Evolutionary conservation across 805 yeast genomes (phyloP), one percentile per base, ranked within the genome.

Genomic region (Barnettozyma salicaria): DNA sequence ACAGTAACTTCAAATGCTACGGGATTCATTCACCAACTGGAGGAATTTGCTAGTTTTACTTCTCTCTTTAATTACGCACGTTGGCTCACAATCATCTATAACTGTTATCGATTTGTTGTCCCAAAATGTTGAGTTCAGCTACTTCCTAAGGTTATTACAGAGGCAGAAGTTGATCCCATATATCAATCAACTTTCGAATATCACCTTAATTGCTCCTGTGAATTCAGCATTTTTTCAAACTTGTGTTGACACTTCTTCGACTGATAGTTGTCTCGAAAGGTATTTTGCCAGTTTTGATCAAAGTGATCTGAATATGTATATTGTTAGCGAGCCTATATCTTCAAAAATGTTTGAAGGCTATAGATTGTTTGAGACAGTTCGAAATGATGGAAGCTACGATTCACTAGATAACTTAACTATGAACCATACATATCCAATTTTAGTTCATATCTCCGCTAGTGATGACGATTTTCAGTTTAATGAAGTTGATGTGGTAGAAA

Each of bases 201-300:
- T 80, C 40, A 84, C 95, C 0, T 58, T 86, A n/a, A 54, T 82
- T 27, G 95, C 94, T 1, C 95, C 95, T 0, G 70, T 80, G 10
- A 86, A 86, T 53, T 77, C 80, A 46, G 95, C 95, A 1, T 84
- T 82, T 56, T 65, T 63, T 5, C 52, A 53, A 14, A 27, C 37
- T 14, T 4, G n/a, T 10, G 14, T 19, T 25, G 32, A 33, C 4
- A 12, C 12, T 20, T 13, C 25, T 5, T 4, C 23, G 9, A 5
- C 12, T 5, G n/a, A 29, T 19, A 7, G 10, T 23, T 34, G 37
- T 13, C 10, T 30, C 7, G 19, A 19, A 13, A 6, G 27, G 16
- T 17, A 18, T 36, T 27, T 30, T 20, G 12, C 35, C 6, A 20
- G 27, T 16, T 41, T 48, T 22, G 30, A 34, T n/a, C 23, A 40